These are phyloP conservation scores for Kwoniella sp. DNA, from an alignment of 768 basidiomycete genomes.

Conservation along the genomic window DNA sequence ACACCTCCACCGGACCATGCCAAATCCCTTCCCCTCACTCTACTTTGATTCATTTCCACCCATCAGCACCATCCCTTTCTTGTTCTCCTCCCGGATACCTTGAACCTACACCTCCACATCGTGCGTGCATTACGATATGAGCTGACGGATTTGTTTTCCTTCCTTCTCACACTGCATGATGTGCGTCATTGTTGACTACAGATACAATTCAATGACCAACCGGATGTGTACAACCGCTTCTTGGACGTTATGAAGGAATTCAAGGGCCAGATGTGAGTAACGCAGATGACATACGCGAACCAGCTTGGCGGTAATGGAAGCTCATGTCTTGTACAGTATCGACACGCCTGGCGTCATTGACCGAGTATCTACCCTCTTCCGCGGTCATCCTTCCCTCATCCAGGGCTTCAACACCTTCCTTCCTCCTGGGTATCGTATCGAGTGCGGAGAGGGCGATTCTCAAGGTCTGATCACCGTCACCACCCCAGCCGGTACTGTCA, in stretches of 20 bases:
- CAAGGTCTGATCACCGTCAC: slow-evolving; percentile 53
- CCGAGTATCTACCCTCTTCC: slow-evolving; percentile 89
- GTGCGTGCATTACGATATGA: neutral
- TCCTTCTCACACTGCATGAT: neutral
- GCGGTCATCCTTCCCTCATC: slow-evolving; percentile 84
- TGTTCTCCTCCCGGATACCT: neutral
- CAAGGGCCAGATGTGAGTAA: slow-evolving; percentile 73
- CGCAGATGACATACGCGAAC: neutral
- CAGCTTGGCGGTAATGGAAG: neutral
- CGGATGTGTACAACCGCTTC: slow-evolving; percentile 92
- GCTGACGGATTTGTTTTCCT: neutral
- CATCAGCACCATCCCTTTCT: neutral
- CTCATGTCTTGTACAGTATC: slow-evolving; percentile 63
- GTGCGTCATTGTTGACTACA: slow-evolving; percentile 14
- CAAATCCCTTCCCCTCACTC: neutral
- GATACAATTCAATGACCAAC: slow-evolving; percentile 81
- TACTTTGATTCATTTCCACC: neutral
- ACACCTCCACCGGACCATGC: slow-evolving; percentile 22
- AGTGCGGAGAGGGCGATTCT: slow-evolving; percentile 57
- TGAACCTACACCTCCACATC: neutral
- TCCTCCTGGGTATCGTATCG: slow-evolving; percentile 90
- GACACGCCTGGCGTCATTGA: slow-evolving; percentile 97
- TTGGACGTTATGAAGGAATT: slow-evolving; percentile 99
- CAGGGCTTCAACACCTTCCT: slow-evolving; percentile 99
- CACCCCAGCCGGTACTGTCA: slow-evolving; percentile 53